Base-by-base conservation (phyloP, 2,329 filamentous ascomycete species). In the Colletotrichum sp. region DNA sequence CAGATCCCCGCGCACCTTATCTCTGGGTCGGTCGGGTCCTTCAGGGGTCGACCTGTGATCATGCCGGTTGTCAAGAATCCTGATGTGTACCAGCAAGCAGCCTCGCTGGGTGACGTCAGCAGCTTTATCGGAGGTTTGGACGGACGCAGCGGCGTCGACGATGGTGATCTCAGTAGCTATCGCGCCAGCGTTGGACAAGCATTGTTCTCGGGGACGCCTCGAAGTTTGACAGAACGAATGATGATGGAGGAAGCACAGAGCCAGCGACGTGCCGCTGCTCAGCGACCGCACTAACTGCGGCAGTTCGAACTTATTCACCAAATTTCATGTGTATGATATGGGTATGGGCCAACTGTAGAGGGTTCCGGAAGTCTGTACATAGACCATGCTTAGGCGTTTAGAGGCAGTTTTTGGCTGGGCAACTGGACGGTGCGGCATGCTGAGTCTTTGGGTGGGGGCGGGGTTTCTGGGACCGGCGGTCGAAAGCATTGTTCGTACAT, bases 111-210 rank as follows among this genome's bases (percentile, higher is more conserved):
- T 48, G 84, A 88, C 22, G 82, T 91, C 63, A 86, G 84, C 75
- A 86, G 85, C 26, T 90, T 91, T 80, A 88, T 91, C 10, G 90
- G 89, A 3, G 89, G 89, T 60, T 81, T 91, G 16, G 88, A 90
- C 76, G 88, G 88, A n/a, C 84, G 86, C 72, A 89, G 85, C 71
- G 88, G 88, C 13, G 84, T 89, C 75, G 88, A 89, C 71, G 86
- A 88, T 62, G 84, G 81, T 55, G 85, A 86, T 67, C 80, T 86
- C 57, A 87, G 82, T 68, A 88, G 86, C 77, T 89, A 87, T 76
- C 85, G 85, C 28, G 85, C 83, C 34, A 86, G 84, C 55, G 79
- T 87, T 36, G 84, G 85, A 16, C 83, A 84, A 30, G 77, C 82
- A n/a, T 83, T 81, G 48, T 87, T 87, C 72, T 84, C 81, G 24